Evolutionary conservation across 208 protist genomes (phyloP), one percentile per base, ranked within the genome.

Genomic region (Phytomonas sp.): DNA sequence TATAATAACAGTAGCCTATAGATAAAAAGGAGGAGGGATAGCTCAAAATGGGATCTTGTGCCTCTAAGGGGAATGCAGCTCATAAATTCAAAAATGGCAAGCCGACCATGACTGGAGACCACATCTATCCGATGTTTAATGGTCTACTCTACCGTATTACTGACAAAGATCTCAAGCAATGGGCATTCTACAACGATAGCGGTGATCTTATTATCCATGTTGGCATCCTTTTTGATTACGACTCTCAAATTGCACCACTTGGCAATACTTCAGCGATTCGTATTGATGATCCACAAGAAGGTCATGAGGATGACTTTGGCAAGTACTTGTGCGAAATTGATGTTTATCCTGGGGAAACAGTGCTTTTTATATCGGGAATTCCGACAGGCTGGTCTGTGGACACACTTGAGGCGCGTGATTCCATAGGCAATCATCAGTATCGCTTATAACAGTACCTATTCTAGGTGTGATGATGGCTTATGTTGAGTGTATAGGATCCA

Each of bases 161-260:
- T 33, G 81, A 91, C 76, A 78, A 71, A 23, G 74, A 85, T 1
- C 60, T 71, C 15, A 76, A 70, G 36, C 78, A 73, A 11, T 94
- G 88, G 85, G 84, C 77, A 31, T 94, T 94, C 70, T 94, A 91
- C 76, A 94, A 94, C 64, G 88, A 94, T 78, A 91, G 75, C 65
- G 66, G 51, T 23, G 77, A 89, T 13, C 78, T 85, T 31, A 82
- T 82, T 59, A 84, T 94, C 8, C 88, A 94, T 65, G 84, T 94
- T 65, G 83, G 83, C 67, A 80, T 94, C 23, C 77, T 94, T 67
- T 94, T 94, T 62, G 85, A 94, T 68, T 91, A 91, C 70, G 88
- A 94, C 73, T 87, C 76, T 33, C 81, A 88, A 60, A 83, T 94
- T 65, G 74, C 84, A 13, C 85, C 88, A n/a, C 78, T 94, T 0